Percentiles rank a stretch among this genome's conserved stretches.
Conservation (phyloP, 768 basidiomycete genomes). For the Mycena vulgaris region DNA sequence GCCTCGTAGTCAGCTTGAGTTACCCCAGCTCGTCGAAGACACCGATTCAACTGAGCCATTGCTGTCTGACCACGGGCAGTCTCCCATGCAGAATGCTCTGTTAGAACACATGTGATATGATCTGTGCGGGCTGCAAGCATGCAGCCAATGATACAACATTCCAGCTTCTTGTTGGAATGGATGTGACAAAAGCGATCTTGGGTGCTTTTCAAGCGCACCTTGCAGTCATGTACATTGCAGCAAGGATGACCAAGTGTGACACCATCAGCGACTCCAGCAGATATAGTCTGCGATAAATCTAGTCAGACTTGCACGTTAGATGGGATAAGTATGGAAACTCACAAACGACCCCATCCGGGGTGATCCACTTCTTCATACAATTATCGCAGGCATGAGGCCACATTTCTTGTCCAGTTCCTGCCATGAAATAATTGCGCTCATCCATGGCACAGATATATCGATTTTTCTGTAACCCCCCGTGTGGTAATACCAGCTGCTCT, state of each 20-base stretch:
- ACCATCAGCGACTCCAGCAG: neutral
- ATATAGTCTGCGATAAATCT: neutral
- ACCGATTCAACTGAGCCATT: neutral
- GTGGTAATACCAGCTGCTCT: neutral
- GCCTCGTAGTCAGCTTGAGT: neutral
- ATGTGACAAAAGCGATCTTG: neutral
- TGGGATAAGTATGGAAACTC: neutral
- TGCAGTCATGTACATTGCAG: neutral
- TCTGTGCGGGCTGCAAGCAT: too few species aligned
- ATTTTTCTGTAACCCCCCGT: neutral
- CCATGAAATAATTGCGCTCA: neutral
- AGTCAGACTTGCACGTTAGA: neutral
- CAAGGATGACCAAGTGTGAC: neutral
- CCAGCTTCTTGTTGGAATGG: neutral
- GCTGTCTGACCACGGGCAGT: neutral
- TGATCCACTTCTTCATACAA: neutral
- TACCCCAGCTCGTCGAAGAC: neutral
- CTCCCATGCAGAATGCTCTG: neutral
- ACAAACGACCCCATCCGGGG: neutral
- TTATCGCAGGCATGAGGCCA: neutral
- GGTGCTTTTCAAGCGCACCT: neutral
- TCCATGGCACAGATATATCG: neutral
- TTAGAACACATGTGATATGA: neutral
- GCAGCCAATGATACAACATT: neutral
- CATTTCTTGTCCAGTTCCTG: neutral